Percentiles rank a stretch among this genome's conserved stretches.
Evolutionary conservation across 1,139 yeast genomes (phyloP).

Genomic region (Geotrichum australiense): DNA sequence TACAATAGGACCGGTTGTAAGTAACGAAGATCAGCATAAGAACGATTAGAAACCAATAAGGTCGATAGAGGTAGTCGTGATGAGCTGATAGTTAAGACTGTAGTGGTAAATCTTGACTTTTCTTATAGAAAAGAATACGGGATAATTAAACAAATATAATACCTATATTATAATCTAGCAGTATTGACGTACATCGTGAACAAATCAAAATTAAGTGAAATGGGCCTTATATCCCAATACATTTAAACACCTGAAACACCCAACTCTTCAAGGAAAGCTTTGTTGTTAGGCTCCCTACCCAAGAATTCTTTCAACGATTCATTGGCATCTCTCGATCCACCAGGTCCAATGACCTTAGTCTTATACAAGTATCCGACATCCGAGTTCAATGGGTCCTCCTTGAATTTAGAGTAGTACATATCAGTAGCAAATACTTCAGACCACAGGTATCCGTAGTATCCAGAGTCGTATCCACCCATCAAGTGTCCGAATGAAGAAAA

Average conservation of each 20-base stretch:
- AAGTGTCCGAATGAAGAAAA: constrained; percentile 76
- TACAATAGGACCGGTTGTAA: too few relatives aligned
- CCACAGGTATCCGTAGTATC: constrained; percentile 83
- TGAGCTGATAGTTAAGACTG: too few relatives aligned
- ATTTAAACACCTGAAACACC: constrained; percentile 38
- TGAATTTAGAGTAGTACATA: constrained; percentile 68
- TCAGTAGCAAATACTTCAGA: constrained; percentile 82
- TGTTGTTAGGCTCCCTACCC: constrained; percentile 69
- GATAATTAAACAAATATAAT: too few relatives aligned
- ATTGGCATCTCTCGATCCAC: constrained; percentile 66
- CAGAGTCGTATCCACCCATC: constrained; percentile 80
- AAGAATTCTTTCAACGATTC: constrained; percentile 58
- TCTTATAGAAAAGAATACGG: too few relatives aligned
- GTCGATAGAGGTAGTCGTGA: too few relatives aligned
- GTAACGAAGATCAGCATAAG: too few relatives aligned
- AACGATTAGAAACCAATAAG: too few relatives aligned
- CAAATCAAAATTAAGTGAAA: too few relatives aligned
- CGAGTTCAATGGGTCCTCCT: constrained; percentile 58
- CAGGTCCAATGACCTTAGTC: constrained; percentile 60
- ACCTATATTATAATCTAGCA: too few relatives aligned
- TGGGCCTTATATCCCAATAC: too few relatives aligned
- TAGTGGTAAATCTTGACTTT: too few relatives aligned
- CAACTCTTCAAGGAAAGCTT: constrained; percentile 62
- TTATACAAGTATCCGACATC: constrained; percentile 59
- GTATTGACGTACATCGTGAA: too few relatives aligned